phyloP scores from a whole-genome alignment of 2,329 filamentous ascomycete species.

The Colletotrichum neosansevieriae region DNA sequence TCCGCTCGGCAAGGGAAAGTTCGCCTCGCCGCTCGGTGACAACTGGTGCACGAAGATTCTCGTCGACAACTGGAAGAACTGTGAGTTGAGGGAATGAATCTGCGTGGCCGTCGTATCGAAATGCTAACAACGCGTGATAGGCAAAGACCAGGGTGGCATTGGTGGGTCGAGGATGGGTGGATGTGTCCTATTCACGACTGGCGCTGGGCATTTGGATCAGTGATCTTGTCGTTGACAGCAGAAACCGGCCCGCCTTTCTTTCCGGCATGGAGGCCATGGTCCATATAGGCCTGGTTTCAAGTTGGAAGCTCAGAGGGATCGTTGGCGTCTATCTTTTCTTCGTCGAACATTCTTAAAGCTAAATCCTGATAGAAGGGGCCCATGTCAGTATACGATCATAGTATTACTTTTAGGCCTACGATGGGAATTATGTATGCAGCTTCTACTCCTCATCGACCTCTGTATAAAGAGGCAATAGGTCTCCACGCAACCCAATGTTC shows the following conservation, averaged over 20 bases:
- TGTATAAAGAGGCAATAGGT: not conserved
- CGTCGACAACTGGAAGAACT: not conserved
- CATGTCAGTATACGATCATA: too few relatives aligned
- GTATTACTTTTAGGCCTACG: not conserved
- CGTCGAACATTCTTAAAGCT: not conserved
- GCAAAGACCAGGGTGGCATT: not conserved
- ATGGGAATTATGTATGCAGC: slow-evolving; percentile 4
- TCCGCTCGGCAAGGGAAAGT: not conserved
- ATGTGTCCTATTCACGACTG: slow-evolving; percentile 1
- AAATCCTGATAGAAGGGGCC: too few relatives aligned
- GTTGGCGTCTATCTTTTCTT: not conserved
- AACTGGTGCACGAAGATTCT: not conserved
- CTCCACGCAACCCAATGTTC: not conserved
- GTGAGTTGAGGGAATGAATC: not conserved
- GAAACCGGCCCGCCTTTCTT: too few relatives aligned
- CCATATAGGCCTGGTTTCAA: too few relatives aligned
- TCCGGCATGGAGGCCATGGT: too few relatives aligned
- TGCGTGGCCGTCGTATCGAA: too few relatives aligned
- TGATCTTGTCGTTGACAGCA: too few relatives aligned
- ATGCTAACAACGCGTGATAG: not conserved
- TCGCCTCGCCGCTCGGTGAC: not conserved
- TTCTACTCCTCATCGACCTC: not conserved
- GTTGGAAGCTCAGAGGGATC: not conserved
- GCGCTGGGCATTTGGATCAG: not conserved
- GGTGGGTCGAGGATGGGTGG: not conserved